phyloP scores from a whole-genome alignment of 805 yeast genomes.

The Suhomyces vadensis region DNA sequence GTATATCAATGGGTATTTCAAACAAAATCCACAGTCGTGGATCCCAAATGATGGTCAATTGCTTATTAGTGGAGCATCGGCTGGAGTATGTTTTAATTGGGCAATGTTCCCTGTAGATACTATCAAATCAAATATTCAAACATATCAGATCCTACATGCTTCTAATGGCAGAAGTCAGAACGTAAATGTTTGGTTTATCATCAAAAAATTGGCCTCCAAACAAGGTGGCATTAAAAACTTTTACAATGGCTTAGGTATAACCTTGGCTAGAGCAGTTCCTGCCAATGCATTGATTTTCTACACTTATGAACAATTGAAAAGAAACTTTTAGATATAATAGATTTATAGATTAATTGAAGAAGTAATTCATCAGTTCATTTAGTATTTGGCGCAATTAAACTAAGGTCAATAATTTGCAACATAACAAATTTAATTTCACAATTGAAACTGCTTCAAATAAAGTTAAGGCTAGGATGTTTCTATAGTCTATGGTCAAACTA shows the following conservation, averaged over 20 bases:
- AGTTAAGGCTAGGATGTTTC: too few relatives aligned
- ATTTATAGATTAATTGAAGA: neutral
- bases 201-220: constrained; percentile 11
- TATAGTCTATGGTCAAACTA: too few relatives aligned
- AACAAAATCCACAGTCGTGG: constrained; percentile 20
- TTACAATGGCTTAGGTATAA: constrained; percentile 83
- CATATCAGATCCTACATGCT: constrained; percentile 37
- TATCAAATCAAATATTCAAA: constrained; percentile 83
- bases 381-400: too few relatives aligned
- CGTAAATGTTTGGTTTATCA: constrained; percentile 1
- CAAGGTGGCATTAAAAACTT: constrained; percentile 69
- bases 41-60: constrained; percentile 46
- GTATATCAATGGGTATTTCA: constrained; percentile 41
- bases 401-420: too few relatives aligned
- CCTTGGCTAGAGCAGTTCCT: constrained; percentile 79
- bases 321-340: constrained; percentile 18
- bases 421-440: too few relatives aligned
- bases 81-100: constrained; percentile 80
- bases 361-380: too few relatives aligned
- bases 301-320: constrained; percentile 66
- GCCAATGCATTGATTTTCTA: constrained; percentile 87
- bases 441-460: too few relatives aligned
- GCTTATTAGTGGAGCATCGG: constrained; percentile 77
- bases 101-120: constrained; percentile 90
- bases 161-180: neutral